Conservation (phyloP, 129 eudicot genomes). For the Flaveria sonorensis region DNA sequence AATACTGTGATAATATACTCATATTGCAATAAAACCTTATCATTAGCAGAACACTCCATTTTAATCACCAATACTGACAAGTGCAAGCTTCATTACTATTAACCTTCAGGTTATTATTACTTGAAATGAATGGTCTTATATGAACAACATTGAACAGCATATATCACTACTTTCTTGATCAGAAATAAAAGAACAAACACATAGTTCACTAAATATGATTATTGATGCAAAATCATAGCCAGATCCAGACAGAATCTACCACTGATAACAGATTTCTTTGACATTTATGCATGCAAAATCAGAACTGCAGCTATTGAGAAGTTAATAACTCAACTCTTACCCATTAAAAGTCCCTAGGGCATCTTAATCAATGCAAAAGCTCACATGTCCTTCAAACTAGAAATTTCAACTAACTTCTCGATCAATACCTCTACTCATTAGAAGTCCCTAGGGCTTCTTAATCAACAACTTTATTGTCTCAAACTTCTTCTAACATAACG, state of each 20-base stretch:
- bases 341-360: too few species aligned
- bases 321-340: too few species aligned
- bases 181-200: neutral
- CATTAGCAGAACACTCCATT: neutral
- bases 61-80: neutral
- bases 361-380: too few species aligned
- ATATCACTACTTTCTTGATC: neutral
- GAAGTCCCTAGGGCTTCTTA: neutral
- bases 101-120: neutral
- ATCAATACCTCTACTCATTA: too few species aligned
- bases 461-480: neutral
- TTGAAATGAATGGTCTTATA: neutral
- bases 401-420: too few species aligned
- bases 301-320: too few species aligned
- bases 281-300: neutral
- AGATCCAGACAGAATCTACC: neutral
- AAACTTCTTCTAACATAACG: neutral
- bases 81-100: neutral
- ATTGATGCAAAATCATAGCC: neutral
- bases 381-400: too few species aligned
- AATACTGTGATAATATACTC: neutral
- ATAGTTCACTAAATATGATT: neutral
- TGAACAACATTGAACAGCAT: slow-evolving; percentile 3
- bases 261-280: too few species aligned
- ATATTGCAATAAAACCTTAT: slow-evolving; percentile 8